Evolutionary conservation across 2,329 filamentous ascomycete species (phyloP), one percentile per base, ranked within the genome.

Genomic region (Lizonia empirigonia): DNA sequence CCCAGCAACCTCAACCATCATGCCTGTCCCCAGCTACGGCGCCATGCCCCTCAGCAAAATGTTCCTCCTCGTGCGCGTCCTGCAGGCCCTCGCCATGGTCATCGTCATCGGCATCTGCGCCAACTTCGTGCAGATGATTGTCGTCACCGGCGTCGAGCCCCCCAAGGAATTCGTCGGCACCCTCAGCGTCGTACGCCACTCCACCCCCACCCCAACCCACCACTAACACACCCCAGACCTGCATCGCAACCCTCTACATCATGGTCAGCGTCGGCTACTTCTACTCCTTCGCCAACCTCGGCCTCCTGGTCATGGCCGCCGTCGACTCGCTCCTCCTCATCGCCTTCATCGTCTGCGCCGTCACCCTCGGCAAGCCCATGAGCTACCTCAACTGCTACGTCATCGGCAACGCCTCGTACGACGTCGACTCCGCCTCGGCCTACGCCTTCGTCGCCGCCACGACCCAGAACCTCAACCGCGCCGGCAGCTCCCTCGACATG

Each of bases 71-170:
- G 83, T 88, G 60, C 87, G 92, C 38, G 80, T 82, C 50, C 80
- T 92, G 60, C 86, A 95, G 70, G 80, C 84, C 53, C 75, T 88
- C 56, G 84, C 84, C 20, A 86, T 96, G 68, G 79, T 94, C 50
- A 79, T 86, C 51, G 85, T 94, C 60, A 87, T 96, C 59, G 90
- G 91, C 36, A 84, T 96, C 71, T 85, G 85, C 0, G 84, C 88
- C 65, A 91, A 92, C 74, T 95, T 96, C 74, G 86, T 96, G 65
- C 81, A 85, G 19, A 82, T 89, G 62, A 91, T 95, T 70, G 84
- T 90, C 35, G 77, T 79, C 34, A 82, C 80, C 18, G 81, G 86
- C 56, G 82, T 86, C 47, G 79, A 82, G 23, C 85, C 88, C 0
- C 89, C 91, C 0, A 78, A 83, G 42, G 85, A 91, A 37, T 79